Evolutionary conservation across 495 filamentous ascomycete species (phyloP).

Genomic region (Penicillium desertorum): DNA sequence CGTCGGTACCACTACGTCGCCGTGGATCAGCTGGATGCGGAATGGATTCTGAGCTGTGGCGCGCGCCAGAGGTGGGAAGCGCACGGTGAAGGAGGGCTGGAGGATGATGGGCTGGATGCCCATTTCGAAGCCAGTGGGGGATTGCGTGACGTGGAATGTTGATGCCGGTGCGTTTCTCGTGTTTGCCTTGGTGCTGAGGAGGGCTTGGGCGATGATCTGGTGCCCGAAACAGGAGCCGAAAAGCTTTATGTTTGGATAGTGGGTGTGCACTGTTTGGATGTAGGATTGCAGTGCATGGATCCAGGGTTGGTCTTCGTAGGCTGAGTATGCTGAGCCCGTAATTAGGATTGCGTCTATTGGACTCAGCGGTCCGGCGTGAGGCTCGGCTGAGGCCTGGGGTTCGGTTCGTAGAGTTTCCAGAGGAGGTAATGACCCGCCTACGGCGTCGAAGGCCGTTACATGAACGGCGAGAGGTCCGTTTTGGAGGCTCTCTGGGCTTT

Average conservation of each 20-base stretch:
- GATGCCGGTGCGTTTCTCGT: background rate
- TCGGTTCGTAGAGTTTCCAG: conserved; percentile 27
- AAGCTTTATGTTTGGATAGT: conserved; percentile 45
- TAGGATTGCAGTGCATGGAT: conserved; percentile 31
- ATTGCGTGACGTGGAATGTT: conserved; percentile 27
- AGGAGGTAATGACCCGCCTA: conserved; percentile 36
- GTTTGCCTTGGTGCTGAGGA: conserved; percentile 17
- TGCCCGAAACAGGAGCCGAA: conserved; percentile 54
- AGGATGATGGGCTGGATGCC: conserved; percentile 40
- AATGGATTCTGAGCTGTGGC: conserved; percentile 16
- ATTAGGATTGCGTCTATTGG: conserved; percentile 43
- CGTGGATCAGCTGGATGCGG: conserved; percentile 37
- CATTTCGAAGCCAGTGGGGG: conserved; percentile 38
- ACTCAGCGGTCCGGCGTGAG: conserved; percentile 14
- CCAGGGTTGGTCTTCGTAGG: conserved; percentile 41
- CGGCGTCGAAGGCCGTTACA: conserved; percentile 41
- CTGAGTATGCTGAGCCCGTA: conserved; percentile 38
- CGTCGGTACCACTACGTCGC: conserved; percentile 34
- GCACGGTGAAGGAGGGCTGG: conserved; percentile 25
- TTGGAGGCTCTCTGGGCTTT: conserved; percentile 12
- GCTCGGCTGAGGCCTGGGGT: conserved; percentile 9
- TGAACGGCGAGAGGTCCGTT: conserved; percentile 26
- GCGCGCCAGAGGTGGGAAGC: conserved; percentile 27
- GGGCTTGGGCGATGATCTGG: conserved; percentile 46
- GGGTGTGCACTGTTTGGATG: conserved; percentile 34